These are phyloP conservation scores for Phytophthora ohioensis DNA, from an alignment of 352 stramenopile species.

Conservation along the genomic window DNA sequence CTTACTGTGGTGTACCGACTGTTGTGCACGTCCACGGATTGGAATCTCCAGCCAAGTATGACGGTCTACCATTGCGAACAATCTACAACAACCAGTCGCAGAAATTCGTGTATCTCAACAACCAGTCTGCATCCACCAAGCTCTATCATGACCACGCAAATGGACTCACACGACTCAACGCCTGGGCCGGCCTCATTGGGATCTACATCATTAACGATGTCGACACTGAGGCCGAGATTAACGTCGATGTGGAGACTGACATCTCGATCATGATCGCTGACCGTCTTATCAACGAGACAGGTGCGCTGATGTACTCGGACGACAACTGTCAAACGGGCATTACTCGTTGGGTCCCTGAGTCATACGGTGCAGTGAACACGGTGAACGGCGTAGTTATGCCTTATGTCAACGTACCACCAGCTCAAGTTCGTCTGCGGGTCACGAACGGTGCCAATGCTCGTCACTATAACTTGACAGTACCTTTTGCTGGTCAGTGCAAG, in stretches of 20 bases:
- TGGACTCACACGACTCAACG: conserved; percentile 70
- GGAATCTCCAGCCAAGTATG: conserved; percentile 69
- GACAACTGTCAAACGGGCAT: conserved; percentile 56
- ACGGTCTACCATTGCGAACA: conserved; percentile 61
- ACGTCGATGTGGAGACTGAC: conserved; percentile 65
- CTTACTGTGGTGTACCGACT: conserved; percentile 67
- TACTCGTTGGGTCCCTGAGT: conserved; percentile 70
- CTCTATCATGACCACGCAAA: conserved; percentile 82
- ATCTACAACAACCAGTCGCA: conserved; percentile 78
- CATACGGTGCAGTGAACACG: conserved; percentile 65
- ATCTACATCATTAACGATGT: conserved; percentile 70
- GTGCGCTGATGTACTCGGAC: conserved; percentile 73
- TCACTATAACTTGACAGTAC: conserved; percentile 80
- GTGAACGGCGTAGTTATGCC: conserved; percentile 81
- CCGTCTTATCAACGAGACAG: conserved; percentile 57
- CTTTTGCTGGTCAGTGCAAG: conserved; percentile 69
- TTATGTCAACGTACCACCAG: conserved; percentile 63
- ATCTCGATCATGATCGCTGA: conserved; percentile 67
- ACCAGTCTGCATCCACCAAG: conserved; percentile 73
- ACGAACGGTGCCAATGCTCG: conserved; percentile 70
- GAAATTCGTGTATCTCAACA: conserved; percentile 69
- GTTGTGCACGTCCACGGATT: conserved; percentile 75
- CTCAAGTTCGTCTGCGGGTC: conserved; percentile 70
- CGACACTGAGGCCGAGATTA: conserved; percentile 53
- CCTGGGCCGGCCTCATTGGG: conserved; percentile 68